Evolutionary conservation across 1,284 basidiomycete species (phyloP).

Genomic region (Papiliotrema laurentii): DNA sequence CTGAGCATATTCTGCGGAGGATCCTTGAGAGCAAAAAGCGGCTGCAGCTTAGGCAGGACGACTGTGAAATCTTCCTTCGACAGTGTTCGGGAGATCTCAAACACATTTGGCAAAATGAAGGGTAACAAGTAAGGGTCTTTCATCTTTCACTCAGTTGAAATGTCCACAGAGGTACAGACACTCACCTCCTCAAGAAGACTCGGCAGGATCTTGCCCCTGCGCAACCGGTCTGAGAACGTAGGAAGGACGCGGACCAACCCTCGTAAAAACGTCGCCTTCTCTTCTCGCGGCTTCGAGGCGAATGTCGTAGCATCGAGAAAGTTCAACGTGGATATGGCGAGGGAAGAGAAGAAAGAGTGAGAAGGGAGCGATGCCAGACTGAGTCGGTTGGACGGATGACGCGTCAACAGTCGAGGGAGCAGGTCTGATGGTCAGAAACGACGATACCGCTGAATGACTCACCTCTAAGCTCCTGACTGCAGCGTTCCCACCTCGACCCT

Average conservation of each 20-base stretch:
- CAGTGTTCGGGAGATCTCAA: conserved; percentile 76
- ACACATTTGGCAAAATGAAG: conserved; percentile 97
- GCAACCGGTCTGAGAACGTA: conserved; percentile 80
- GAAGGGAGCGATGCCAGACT: conserved; percentile 72
- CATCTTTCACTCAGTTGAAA: conserved; percentile 66
- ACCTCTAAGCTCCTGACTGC: conserved; percentile 42
- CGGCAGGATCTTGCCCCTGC: conserved; percentile 87
- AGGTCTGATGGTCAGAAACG: conserved; percentile 55
- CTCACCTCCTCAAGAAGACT: conserved; percentile 85
- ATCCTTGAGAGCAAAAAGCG: conserved; percentile 85
- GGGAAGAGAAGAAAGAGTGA: conserved; percentile 86
- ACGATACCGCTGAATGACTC: conserved; percentile 5
- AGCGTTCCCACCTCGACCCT: conserved; percentile 40
- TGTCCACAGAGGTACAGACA: neutral
- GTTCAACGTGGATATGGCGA: conserved; percentile 94
- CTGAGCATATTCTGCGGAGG: conserved; percentile 94
- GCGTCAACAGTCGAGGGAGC: conserved; percentile 70
- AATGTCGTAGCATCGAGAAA: conserved; percentile 96
- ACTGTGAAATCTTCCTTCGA: conserved; percentile 75
- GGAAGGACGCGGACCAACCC: conserved; percentile 77
- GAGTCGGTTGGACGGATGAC: conserved; percentile 67
- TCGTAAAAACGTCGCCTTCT: conserved; percentile 94
- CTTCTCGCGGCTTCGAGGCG: conserved; percentile 86
- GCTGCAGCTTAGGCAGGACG: conserved; percentile 78
- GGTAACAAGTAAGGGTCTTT: conserved; percentile 87